Evolutionary conservation across 192 early-diverging fungal species (phyloP).

Genomic region (Mortierella antarctica): DNA sequence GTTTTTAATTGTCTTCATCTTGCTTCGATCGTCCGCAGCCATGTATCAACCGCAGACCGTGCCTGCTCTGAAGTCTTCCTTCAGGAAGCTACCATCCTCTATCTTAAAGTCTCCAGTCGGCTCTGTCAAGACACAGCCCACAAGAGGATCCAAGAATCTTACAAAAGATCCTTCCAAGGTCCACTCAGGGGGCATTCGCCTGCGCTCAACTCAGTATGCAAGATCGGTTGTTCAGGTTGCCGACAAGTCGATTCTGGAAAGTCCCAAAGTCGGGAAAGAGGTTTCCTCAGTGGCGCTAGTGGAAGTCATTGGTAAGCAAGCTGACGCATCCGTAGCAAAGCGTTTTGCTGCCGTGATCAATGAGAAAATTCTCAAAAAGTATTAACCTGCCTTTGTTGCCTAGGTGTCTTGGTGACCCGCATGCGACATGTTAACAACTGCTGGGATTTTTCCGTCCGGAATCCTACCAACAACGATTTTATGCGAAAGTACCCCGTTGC

Average conservation of each 20-base stretch:
- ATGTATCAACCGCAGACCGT: too few relatives aligned
- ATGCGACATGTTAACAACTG: constrained; percentile 7
- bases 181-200: constrained; percentile 9
- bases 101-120: background rate
- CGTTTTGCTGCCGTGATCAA: background rate
- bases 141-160: too few relatives aligned
- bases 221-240: constrained; percentile 3
- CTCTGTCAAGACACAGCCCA: background rate
- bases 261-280: background rate
- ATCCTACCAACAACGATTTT: constrained; percentile 21
- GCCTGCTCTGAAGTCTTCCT: too few relatives aligned
- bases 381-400: background rate
- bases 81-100: too few relatives aligned
- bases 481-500: background rate
- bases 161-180: constrained; percentile 9
- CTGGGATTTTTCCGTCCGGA: constrained; percentile 27
- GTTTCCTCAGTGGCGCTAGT: constrained; percentile 8
- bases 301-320: constrained; percentile 25
- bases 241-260: background rate
- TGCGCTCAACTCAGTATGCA: constrained; percentile 13
- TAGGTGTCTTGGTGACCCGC: constrained; percentile 13
- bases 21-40: too few relatives aligned
- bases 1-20: too few relatives aligned
- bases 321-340: background rate
- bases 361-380: background rate